A percentile compares a stretch with the other conserved stretches of the same genome.
These are phyloP conservation scores for Hymenoscyphus albidus DNA, from an alignment of 2,329 filamentous ascomycete genomes.

Conservation along the genomic window DNA sequence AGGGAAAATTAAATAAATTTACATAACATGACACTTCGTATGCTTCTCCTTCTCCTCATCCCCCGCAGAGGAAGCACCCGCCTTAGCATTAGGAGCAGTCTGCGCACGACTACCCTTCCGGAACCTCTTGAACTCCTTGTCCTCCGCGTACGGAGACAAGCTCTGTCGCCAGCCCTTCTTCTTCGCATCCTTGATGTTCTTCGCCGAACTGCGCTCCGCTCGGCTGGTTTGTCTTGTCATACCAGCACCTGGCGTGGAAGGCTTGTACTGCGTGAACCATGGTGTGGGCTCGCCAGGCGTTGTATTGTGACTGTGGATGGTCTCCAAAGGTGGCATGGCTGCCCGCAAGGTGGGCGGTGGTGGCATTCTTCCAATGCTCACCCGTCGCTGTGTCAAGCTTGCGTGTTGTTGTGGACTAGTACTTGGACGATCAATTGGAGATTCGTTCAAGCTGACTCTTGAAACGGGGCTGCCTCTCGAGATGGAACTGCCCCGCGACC, in stretches of 20 bases:
- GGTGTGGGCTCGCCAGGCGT: conserved; percentile 27
- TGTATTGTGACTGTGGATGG: conserved; percentile 44
- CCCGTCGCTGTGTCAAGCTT: conserved; percentile 19
- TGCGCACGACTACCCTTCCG: conserved; percentile 33
- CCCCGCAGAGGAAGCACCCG: too few species aligned
- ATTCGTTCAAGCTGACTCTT: conserved; percentile 7
- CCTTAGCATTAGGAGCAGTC: too few species aligned
- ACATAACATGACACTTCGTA: too few species aligned
- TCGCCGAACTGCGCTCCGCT: conserved; percentile 56
- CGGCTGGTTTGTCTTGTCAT: conserved; percentile 43
- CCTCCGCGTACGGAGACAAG: conserved; percentile 17
- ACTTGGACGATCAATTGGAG: conserved; percentile 12
- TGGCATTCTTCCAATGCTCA: conserved; percentile 39
- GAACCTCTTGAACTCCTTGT: conserved; percentile 36
- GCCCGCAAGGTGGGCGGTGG: conserved; percentile 42
- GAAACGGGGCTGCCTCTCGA: not conserved
- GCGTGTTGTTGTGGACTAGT: conserved; percentile 18
- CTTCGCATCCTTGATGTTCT: conserved; percentile 59
- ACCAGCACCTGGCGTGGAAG: conserved; percentile 18
- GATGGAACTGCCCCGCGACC: not conserved
- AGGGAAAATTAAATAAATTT: too few species aligned
- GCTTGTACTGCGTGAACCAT: conserved; percentile 13
- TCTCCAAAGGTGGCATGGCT: conserved; percentile 52
- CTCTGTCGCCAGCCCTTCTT: conserved; percentile 50
- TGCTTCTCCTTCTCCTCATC: too few species aligned